Percentiles rank a stretch among this genome's conserved stretches.
These are phyloP conservation scores for Vavraia culicis DNA, from an alignment of 371 early-diverging fungal species.

Conservation along the genomic window DNA sequence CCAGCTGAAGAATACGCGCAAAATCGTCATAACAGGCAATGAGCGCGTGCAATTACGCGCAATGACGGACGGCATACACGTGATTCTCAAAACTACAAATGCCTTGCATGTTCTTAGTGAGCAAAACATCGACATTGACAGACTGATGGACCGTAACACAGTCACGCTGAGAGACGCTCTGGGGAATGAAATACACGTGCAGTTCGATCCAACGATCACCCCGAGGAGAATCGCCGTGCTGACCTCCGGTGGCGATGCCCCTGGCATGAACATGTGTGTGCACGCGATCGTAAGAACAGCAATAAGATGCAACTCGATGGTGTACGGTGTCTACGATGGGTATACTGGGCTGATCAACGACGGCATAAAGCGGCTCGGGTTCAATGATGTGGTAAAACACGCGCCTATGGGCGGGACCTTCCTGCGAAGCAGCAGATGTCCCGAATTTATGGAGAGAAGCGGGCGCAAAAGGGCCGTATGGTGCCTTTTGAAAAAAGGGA, in stretches of 20 bases:
- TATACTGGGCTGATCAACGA: slow-evolving; percentile 85
- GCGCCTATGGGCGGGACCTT: slow-evolving; percentile 71
- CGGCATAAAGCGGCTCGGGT: slow-evolving; percentile 61
- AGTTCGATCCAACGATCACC: slow-evolving; percentile 12
- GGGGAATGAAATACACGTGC: slow-evolving; percentile 12
- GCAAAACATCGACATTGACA: no score
- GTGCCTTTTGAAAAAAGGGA: slow-evolving; percentile 65
- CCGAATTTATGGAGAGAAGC: slow-evolving; percentile 56
- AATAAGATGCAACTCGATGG: slow-evolving; percentile 28
- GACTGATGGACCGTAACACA: no score
- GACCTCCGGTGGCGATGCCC: slow-evolving; percentile 91
- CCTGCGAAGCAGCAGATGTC: slow-evolving; percentile 77
- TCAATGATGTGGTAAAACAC: slow-evolving; percentile 66
- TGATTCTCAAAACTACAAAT: no score
- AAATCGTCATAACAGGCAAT: no score
- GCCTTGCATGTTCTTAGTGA: no score
- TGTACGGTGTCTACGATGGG: slow-evolving; percentile 58
- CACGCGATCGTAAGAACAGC: slow-evolving; percentile 68
- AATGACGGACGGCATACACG: no score
- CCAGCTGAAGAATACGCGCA: no score
- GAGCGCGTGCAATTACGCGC: no score
- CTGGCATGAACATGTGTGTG: slow-evolving; percentile 93
- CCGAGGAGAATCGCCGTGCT: slow-evolving; percentile 54
- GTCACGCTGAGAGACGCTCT: slow-evolving; percentile 16
- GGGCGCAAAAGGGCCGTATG: slow-evolving; percentile 64